Evolutionary conservation across 2,329 filamentous ascomycete species (phyloP).

Genomic region (Beauveria sp.): DNA sequence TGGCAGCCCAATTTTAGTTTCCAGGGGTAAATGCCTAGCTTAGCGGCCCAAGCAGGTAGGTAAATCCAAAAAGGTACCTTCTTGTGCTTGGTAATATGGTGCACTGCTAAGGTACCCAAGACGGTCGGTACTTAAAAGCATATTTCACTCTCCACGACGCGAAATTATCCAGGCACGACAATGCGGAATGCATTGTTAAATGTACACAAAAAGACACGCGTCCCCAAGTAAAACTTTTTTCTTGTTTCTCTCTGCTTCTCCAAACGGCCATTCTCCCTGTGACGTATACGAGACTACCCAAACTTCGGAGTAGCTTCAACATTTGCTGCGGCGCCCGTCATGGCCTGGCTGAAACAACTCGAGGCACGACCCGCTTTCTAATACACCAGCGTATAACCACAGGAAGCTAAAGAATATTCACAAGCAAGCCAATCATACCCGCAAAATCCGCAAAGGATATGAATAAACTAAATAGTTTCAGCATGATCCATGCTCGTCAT

Average conservation of each 20-base stretch:
- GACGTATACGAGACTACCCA: background rate
- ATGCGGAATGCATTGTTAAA: background rate
- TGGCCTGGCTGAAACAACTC: slow-evolving; percentile 15
- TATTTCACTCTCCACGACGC: too few species aligned
- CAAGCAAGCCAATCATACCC: too few species aligned
- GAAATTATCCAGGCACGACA: background rate
- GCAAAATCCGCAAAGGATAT: background rate
- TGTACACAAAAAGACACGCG: background rate
- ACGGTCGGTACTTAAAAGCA: too few species aligned
- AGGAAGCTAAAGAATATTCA: background rate
- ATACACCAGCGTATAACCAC: background rate
- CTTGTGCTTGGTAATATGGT: too few species aligned
- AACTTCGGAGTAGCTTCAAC: background rate
- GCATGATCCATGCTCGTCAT: too few species aligned
- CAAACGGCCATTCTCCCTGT: background rate
- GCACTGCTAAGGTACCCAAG: too few species aligned
- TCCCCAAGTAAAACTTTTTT: background rate
- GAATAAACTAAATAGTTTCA: too few species aligned
- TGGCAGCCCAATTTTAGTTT: background rate
- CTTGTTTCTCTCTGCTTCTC: background rate
- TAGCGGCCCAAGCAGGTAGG: background rate
- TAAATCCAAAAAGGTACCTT: background rate
- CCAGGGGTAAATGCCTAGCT: background rate
- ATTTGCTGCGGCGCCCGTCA: slow-evolving; percentile 11
- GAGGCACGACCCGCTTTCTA: slow-evolving; percentile 12